Base-by-base conservation (phyloP, 1,284 basidiomycete genomes). In the Leccinum pachyderme region DNA sequence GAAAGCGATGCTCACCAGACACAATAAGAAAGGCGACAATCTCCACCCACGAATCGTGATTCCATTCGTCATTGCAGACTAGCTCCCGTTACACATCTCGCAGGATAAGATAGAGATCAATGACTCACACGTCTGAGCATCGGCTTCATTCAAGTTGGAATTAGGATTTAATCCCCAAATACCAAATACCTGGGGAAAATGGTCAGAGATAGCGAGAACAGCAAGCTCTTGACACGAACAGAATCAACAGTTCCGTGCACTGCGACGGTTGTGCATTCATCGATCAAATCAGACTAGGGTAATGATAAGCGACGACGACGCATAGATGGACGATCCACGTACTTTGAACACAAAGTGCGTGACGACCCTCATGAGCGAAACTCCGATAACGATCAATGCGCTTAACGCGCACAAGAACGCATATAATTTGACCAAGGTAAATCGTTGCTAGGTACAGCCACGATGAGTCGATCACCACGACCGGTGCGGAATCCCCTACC, bases 271-370 rank as follows among this genome's bases (percentile, higher is more conserved):
- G 11, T 47, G 5, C 68, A 70, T 37, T 73, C 72, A 1, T 13
- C 0, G 35, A 70, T 59, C 49, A 72, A 50, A 22, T 70, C 68
- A 29, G 54, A 56, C 68, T 66, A 76, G 72, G 35, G 61, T 33
- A 62, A 67, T 3, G n/a, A 13, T 70, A 18, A 67, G 52, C 32
- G 47, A 46, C 13, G 4, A 29, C 1, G 4, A 13, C 27, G 2
- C 11, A 4, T 27, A n/a, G n/a, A 29, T n/a, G 29, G 45, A 29
- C 28, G 3, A 24, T 32, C 27, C 0, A 59, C 59, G n/a, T 56
- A 79, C 84, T 81, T 92, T 89, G 65, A 80, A 77, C 2, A 75
- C 72, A 68, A 89, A 91, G 64, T 92, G 90, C 1, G 81, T 71
- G 7, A 90, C 69, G 7, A 84, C 74, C 15, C 45, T 47, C 45